Evolutionary conservation across 495 filamentous ascomycete genomes (phyloP).

Genomic region (Penicillium arizonense): DNA sequence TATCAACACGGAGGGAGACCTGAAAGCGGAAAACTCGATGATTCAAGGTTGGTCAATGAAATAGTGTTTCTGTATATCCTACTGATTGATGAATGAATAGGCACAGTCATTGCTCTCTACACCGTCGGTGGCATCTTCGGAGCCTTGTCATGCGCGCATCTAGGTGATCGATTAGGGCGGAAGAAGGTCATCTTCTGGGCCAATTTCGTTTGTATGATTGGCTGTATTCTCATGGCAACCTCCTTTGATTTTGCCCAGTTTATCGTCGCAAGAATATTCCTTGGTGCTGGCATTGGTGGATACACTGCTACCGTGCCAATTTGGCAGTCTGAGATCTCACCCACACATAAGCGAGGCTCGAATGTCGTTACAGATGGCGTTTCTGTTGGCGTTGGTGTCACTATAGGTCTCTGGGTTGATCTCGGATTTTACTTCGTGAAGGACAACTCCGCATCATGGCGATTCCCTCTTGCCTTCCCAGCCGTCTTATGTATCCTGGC

Average conservation of each 20-base stretch:
- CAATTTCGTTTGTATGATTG: constrained; percentile 26
- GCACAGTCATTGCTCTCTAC: constrained; percentile 28
- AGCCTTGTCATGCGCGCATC: constrained; percentile 23
- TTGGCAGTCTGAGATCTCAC: constrained; percentile 47
- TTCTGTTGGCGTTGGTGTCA: constrained; percentile 50
- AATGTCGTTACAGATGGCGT: constrained; percentile 34
- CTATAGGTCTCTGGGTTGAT: constrained; percentile 36
- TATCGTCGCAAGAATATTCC: constrained; percentile 48
- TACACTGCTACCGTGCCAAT: constrained; percentile 37
- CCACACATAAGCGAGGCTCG: constrained; percentile 33
- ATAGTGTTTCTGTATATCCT: not conserved
- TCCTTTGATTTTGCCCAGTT: constrained; percentile 28
- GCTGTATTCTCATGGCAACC: constrained; percentile 38
- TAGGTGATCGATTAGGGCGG: constrained; percentile 26
- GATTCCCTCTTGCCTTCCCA: constrained; percentile 43
- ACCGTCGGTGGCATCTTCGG: constrained; percentile 29
- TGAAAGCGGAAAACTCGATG: constrained; percentile 22
- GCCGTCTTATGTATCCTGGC: constrained; percentile 57
- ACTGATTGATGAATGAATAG: not conserved
- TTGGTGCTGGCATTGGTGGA: constrained; percentile 57
- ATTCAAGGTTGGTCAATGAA: constrained; percentile 21
- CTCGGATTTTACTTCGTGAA: constrained; percentile 40
- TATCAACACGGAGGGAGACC: constrained; percentile 20
- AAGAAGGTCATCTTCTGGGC: constrained; percentile 25
- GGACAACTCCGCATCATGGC: constrained; percentile 40